Evolutionary conservation across 164 flowering plant genomes (phyloP), one percentile per base, ranked within the genome.

Genomic region (Malania oleifera): DNA sequence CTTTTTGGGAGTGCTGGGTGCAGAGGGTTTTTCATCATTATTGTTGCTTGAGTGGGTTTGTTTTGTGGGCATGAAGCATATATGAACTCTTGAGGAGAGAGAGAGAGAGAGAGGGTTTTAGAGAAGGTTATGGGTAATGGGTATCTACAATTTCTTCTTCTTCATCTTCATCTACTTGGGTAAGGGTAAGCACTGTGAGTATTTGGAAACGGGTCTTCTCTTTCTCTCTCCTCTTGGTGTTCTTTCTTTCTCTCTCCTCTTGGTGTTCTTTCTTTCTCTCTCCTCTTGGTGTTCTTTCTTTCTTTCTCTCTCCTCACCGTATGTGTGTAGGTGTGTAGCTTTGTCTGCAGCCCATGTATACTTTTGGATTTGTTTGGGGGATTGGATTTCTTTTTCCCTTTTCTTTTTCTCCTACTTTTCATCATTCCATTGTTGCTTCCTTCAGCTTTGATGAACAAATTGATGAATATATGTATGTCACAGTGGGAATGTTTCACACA

Each of bases 21-120:
- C 73, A 73, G 85, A 74, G 75, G 78, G 75, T 69, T 74, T 75
- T 76, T 81, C 85, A 83, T 85, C 71, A 85, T 88, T 78, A 80
- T 75, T 56, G 20, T 51, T 68, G 50, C 55, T 71, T 73, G 44
- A 64, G 73, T 79, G 78, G 73, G 61, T 54, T 64, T 67, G 59
- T 46, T 49, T 64, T 73, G 72, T 66, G 54, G 59, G 26, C 56
- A 70, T 66, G 64, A n/a, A n/a, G n/a, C n/a, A n/a, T n/a, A n/a
- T n/a, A n/a, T n/a, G n/a, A n/a, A n/a, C n/a, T n/a, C n/a, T n/a
- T n/a, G n/a, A 57, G 60, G 34, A 59, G 40, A 29, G 61, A 46
- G 57, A 61, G 56, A 35, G 52, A 51, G 27, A 34, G 70, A 48
- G 50, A 60, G 58, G 48, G 28, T 60, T 12, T 37, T 52, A 46